Percentiles rank a stretch among this genome's conserved stretches.
phyloP scores from a whole-genome alignment of 805 yeast genomes.

The Sungouiozyma ichnusensis region DNA sequence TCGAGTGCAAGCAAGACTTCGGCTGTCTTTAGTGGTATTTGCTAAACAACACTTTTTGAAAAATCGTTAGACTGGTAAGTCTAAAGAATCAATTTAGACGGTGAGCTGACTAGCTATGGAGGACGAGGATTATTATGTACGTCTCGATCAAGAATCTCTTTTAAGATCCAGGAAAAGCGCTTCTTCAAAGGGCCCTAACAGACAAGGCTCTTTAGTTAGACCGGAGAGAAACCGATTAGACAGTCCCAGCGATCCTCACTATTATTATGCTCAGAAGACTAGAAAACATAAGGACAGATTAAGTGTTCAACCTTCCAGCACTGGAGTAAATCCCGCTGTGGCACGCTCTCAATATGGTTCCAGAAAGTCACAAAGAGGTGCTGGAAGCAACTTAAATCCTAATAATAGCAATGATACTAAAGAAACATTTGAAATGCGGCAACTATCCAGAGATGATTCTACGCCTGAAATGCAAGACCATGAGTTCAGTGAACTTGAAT shows the following conservation, averaged over 20 bases:
- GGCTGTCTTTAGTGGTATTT: not conserved
- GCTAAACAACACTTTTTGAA: not conserved
- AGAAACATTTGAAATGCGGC: constrained; percentile 4
- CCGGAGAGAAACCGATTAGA: constrained; percentile 69
- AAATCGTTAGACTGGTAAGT: not conserved
- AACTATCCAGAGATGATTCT: not conserved
- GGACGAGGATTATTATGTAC: constrained; percentile 8
- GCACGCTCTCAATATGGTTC: constrained; percentile 2
- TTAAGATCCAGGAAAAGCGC: constrained; percentile 17
- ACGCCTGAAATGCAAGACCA: not conserved
- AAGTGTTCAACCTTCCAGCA: constrained; percentile 54
- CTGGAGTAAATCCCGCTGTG: constrained; percentile 54
- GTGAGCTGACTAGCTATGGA: not conserved
- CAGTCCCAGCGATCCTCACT: constrained; percentile 62
- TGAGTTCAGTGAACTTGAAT: not conserved
- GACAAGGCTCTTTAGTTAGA: constrained; percentile 56
- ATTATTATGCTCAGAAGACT: constrained; percentile 66
- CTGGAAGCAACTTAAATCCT: not conserved
- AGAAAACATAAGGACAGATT: constrained; percentile 54
- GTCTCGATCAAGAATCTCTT: constrained; percentile 25
- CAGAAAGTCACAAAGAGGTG: constrained; percentile 4
- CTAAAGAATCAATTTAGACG: not conserved
- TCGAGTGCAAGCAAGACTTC: too few species aligned
- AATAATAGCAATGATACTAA: not conserved
- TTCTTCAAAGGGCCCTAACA: constrained; percentile 13